Conservation (phyloP, 768 basidiomycete genomes). For the Serendipita sp. region DNA sequence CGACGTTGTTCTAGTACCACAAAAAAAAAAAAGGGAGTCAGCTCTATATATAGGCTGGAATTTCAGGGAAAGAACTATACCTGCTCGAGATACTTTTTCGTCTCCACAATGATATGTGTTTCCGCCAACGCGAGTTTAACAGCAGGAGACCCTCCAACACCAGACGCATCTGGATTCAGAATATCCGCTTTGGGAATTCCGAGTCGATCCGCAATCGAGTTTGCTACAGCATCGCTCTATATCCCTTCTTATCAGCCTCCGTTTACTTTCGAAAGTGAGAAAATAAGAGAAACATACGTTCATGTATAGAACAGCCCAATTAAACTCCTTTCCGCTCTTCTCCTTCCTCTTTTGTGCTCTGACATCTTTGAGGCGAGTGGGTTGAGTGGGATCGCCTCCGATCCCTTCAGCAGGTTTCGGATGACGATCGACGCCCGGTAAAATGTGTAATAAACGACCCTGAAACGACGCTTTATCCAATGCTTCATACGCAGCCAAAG, state of each 20-base stretch:
- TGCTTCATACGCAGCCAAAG: conserved; percentile 54
- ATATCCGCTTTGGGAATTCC: conserved; percentile 76
- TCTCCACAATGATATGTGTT: conserved; percentile 90
- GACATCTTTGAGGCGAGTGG: conserved; percentile 45
- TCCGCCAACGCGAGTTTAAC: conserved; percentile 94
- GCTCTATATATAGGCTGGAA: neutral
- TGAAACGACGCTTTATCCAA: conserved; percentile 80
- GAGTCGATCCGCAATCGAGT: conserved; percentile 80
- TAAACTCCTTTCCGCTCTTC: conserved; percentile 61
- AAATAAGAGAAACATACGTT: conserved; percentile 51
- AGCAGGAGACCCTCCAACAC: conserved; percentile 35
- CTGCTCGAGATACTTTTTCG: conserved; percentile 69
- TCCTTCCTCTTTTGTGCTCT: conserved; percentile 44
- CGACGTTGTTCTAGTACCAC: conserved; percentile 38
- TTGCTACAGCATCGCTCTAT: conserved; percentile 88
- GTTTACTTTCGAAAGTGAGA: conserved; percentile 11
- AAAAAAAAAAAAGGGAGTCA: conserved; percentile 1
- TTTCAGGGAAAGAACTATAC: conserved; percentile 12
- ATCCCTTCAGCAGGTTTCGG: conserved; percentile 20
- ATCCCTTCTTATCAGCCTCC: neutral
- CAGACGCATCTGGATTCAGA: conserved; percentile 48
- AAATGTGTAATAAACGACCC: conserved; percentile 78
- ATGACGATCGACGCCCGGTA: conserved; percentile 59
- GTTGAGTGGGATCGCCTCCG: conserved; percentile 20
- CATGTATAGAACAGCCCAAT: conserved; percentile 93